Evolutionary conservation across 78 protist species (phyloP).

Genomic region (Parvularia atlantis): DNA sequence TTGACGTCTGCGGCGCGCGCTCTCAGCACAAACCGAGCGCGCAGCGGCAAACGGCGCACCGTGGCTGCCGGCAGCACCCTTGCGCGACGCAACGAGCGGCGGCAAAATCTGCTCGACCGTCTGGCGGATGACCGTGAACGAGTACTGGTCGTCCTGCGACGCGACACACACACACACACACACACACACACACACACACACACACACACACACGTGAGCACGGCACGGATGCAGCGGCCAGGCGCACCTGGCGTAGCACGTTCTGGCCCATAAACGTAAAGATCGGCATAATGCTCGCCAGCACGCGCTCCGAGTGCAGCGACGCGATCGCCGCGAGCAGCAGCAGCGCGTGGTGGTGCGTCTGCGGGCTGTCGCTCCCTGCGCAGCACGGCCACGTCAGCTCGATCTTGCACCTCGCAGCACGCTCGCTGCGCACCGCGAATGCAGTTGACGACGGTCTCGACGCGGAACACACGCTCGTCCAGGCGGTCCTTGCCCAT

Average conservation of each 20-base stretch:
- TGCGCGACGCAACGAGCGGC: not conserved
- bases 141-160: constrained; percentile 24
- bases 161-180: no score
- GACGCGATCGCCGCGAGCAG: constrained; percentile 11
- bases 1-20: not conserved
- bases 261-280: constrained; percentile 31
- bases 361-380: constrained; percentile 7
- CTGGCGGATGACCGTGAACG: constrained; percentile 13
- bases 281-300: constrained; percentile 20
- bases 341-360: constrained; percentile 20
- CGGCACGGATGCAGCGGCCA: no score
- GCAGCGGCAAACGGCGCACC: no score
- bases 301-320: constrained; percentile 10
- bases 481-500: not conserved
- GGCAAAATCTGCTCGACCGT: constrained; percentile 13
- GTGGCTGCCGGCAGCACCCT: no score
- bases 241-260: constrained; percentile 25
- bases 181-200: not conserved
- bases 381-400: no score
- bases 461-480: not conserved
- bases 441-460: not conserved
- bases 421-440: no score
- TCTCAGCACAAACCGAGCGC: no score
- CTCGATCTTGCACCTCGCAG: no score
- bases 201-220: not conserved